Conservation (phyloP, 495 filamentous ascomycete species). For the Lentithecium fluviatile region DNA sequence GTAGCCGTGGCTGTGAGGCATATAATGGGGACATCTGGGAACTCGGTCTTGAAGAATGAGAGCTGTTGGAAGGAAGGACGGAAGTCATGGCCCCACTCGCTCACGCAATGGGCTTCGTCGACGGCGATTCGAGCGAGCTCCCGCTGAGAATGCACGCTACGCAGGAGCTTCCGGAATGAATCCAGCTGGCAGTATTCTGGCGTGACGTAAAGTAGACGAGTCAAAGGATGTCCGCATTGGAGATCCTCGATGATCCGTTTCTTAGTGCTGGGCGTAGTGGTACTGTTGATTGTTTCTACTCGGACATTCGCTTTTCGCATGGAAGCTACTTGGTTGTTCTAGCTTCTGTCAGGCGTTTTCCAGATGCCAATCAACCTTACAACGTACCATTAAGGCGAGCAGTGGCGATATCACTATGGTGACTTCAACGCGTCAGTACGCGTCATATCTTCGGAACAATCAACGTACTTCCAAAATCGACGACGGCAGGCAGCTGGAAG, state of each 20-base stretch:
- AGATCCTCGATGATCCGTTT: constrained; percentile 74
- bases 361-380: not conserved
- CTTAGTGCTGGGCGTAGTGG: constrained; percentile 61
- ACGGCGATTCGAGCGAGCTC: constrained; percentile 84
- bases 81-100: constrained; percentile 98
- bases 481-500: constrained; percentile 87
- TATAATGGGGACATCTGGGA: constrained; percentile 82
- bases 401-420: constrained; percentile 91
- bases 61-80: constrained; percentile 86
- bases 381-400: constrained; percentile 79
- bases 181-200: constrained; percentile 82
- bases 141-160: constrained; percentile 71
- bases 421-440: constrained; percentile 48
- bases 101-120: constrained; percentile 96
- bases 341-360: not conserved
- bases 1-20: constrained; percentile 92
- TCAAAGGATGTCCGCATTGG: constrained; percentile 79
- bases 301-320: constrained; percentile 70
- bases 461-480: constrained; percentile 74
- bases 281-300: constrained; percentile 85
- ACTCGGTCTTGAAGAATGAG: constrained; percentile 79
- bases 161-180: constrained; percentile 71
- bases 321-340: constrained; percentile 90
- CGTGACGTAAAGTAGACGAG: constrained; percentile 86
- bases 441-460: not conserved